Base-by-base conservation (phyloP, 306 rosid genomes). In the Delonix regia region DNA sequence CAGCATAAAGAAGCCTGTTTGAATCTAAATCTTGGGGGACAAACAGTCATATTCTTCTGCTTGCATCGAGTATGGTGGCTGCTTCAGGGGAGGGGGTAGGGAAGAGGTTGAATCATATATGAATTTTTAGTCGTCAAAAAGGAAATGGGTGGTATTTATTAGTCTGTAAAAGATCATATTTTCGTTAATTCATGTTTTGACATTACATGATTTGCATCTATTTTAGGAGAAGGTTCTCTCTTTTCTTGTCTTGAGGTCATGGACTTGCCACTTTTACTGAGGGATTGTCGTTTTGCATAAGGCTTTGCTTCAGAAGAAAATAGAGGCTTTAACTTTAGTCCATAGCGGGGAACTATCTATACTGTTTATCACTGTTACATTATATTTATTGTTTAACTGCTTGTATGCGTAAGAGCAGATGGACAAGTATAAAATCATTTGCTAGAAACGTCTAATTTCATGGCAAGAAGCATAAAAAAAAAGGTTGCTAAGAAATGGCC, bases 31-130 rank as follows among this genome's bases (percentile, higher is more conserved):
- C 21, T 27, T 11, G 36, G 9, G 33, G 56, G 55, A 15, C 9
- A 51, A 51, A 51, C 66, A 41, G 28, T 74, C 56, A 66, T 44
- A 56, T 74, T 60, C 71, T 22, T 66, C 19, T 44, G 67, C 24
- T 65, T 80, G 74, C 63, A 65, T 21, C 25, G 41, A 21, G 19
- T 68, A n/a, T 36, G 30, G 25, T 33, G 60, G 72, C 66, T 76
- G 64, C 41, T 68, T 52, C n/a, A 6, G 67, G 45, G 34, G 34
- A 56, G 33, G 62, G 62, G 25, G 25, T 56, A 56, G 71, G 71
- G 27, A 42, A 41, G 63, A 64, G 66, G 7, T 51, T 44, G 56
- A 44, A 59, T 57, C 42, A 63, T 39, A 60, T 76, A 44, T 5
- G 10, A 41, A 61, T 10, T 68, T 48, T 48, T 9, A 39, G 41